Evolutionary conservation across 2,329 filamentous ascomycete species (phyloP).

Genomic region (Sphaerulina musiva): DNA sequence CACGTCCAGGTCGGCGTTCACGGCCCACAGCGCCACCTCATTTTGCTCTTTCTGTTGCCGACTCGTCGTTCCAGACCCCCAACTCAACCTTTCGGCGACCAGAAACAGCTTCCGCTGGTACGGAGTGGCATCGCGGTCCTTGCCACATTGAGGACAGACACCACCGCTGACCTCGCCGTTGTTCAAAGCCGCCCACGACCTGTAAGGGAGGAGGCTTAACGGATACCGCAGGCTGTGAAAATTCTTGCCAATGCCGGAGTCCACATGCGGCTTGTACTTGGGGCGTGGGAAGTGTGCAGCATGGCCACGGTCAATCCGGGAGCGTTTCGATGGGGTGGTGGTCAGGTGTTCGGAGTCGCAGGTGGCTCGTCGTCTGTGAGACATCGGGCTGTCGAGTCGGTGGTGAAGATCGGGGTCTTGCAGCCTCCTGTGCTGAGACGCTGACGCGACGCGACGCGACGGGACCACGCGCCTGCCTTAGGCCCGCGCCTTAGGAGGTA

Average conservation of each 20-base stretch:
- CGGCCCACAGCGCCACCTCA: conserved; percentile 19
- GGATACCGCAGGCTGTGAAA: conserved; percentile 20
- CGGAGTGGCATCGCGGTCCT: conserved; percentile 8
- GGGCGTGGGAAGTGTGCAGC: conserved; percentile 1
- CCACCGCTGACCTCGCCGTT: conserved; percentile 10
- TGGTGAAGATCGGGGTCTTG: too few species aligned
- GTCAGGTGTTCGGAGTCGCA: neutral
- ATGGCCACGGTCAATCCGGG: neutral
- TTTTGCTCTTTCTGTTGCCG: conserved; percentile 16
- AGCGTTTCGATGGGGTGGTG: neutral
- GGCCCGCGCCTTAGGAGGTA: too few species aligned
- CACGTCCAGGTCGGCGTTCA: conserved; percentile 20
- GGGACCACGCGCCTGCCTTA: neutral
- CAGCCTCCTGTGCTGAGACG: too few species aligned
- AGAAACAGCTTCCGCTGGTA: conserved; percentile 23
- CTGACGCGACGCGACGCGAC: neutral
- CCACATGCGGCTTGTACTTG: conserved; percentile 14
- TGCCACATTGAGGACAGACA: conserved; percentile 17
- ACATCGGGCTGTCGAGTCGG: neutral
- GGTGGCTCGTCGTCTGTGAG: neutral
- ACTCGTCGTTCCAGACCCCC: conserved; percentile 10
- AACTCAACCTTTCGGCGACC: conserved; percentile 20
- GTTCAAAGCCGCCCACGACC: conserved; percentile 17
- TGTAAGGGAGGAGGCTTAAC: conserved; percentile 18
- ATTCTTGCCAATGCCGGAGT: conserved; percentile 17